phyloP scores from a whole-genome alignment of 768 basidiomycete species.

The Sistotremastrum suecicum region DNA sequence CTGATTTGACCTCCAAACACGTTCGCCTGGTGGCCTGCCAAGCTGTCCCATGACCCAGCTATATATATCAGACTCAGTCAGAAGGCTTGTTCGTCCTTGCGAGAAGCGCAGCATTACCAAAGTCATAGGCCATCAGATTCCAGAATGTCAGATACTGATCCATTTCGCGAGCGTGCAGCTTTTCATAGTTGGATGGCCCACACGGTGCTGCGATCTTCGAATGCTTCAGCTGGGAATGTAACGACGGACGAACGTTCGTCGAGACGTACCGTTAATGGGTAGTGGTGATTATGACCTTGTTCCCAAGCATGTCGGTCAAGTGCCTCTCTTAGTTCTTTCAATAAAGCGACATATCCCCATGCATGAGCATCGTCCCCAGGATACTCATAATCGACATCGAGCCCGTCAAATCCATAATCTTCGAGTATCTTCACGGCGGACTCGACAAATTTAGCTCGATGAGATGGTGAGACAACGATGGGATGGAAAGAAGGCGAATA shows the following conservation, averaged over 20 bases:
- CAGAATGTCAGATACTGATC: constrained; percentile 82
- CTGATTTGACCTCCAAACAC: constrained; percentile 55
- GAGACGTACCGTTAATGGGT: constrained; percentile 54
- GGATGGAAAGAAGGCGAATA: constrained; percentile 82
- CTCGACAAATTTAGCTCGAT: constrained; percentile 66
- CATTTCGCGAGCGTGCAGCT: constrained; percentile 72
- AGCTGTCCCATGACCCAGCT: constrained; percentile 29
- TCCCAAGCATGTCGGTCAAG: constrained; percentile 60
- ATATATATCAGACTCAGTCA: constrained; percentile 12
- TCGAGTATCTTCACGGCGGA: constrained; percentile 71
- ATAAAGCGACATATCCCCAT: constrained; percentile 65
- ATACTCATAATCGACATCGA: constrained; percentile 92
- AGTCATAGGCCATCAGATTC: constrained; percentile 96
- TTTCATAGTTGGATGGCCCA: constrained; percentile 74
- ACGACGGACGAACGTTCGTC: not conserved
- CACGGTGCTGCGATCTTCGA: constrained; percentile 82
- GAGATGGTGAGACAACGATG: constrained; percentile 48
- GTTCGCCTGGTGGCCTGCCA: constrained; percentile 63
- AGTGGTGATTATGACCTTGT: constrained; percentile 46
- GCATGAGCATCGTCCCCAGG: constrained; percentile 71
- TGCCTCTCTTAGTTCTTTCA: constrained; percentile 58
- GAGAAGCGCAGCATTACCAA: constrained; percentile 29
- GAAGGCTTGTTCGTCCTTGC: not conserved
- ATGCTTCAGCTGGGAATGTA: constrained; percentile 2
- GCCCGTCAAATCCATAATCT: constrained; percentile 82